These are phyloP conservation scores for Stellera chamaejasme DNA, from an alignment of 345 rosid species.

Conservation along the genomic window DNA sequence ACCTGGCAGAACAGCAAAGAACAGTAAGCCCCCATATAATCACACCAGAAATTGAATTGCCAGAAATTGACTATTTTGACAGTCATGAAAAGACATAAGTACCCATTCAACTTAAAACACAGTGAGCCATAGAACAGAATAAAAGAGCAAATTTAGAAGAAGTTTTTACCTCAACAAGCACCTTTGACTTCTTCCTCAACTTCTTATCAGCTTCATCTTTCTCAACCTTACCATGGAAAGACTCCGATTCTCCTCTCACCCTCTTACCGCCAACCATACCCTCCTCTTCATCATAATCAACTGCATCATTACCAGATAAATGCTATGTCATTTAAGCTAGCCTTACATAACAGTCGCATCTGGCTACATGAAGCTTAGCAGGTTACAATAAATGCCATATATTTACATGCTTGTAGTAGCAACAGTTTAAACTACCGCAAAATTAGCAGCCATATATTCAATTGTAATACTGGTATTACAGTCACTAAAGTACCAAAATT, in stretches of 20 bases:
- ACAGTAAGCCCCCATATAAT: not conserved
- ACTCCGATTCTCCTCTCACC: conserved; percentile 24
- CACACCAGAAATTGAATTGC: not conserved
- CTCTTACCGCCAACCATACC: conserved; percentile 35
- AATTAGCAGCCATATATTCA: not conserved
- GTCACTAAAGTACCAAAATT: conserved; percentile 18
- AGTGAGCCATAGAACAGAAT: conserved; percentile 2
- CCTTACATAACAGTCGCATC: not conserved
- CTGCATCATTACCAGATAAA: conserved; percentile 18
- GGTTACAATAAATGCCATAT: not conserved
- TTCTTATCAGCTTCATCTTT: conserved; percentile 35
- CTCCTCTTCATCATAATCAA: conserved; percentile 30
- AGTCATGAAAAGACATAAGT: not conserved
- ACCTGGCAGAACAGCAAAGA: conserved; percentile 24
- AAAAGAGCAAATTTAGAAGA: not conserved
- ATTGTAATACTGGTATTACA: conserved; percentile 1
- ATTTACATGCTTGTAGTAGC: not conserved
- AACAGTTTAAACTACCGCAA: too few relatives aligned
- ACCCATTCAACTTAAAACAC: not conserved
- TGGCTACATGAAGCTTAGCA: too few relatives aligned
- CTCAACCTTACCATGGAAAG: conserved; percentile 28
- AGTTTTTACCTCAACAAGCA: conserved; percentile 68
- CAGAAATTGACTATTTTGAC: too few relatives aligned
- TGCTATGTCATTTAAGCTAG: conserved; percentile 3
- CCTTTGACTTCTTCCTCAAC: conserved; percentile 63